Base-by-base conservation (phyloP, 139 green algal genomes). In the Tetraselmis chui region DNA sequence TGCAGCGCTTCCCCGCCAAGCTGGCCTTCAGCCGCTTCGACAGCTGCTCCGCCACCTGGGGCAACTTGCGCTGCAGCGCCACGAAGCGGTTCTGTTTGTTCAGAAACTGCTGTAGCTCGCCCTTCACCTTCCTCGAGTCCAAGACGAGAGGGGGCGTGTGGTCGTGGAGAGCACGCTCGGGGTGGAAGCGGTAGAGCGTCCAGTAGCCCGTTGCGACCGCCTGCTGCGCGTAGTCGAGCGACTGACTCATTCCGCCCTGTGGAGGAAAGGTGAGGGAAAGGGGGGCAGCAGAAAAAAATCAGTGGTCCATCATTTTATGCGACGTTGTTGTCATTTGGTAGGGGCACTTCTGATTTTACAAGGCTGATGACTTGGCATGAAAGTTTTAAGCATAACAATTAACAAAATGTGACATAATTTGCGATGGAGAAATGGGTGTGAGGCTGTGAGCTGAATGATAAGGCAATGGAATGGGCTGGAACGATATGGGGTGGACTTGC, bases 121-220 rank as follows among this genome's bases (percentile, higher is more conserved):
- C 74, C 74, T 77, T 77, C 23, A 77, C n/a, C 26, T 29, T 28
- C 26, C 18, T 28, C 26, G 26, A 31, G 74, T 77, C 74, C 26
- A 77, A 25, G 11, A 67, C 18, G 45, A 67, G 45, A 5, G 45
- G 45, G 11, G 45, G 45, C 74, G 74, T 77, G 74, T 31, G 11
- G 25, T 22, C 23, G 74, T 77, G 2, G 5, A 23, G 2, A 22
- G 26, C 18, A 25, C n/a, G 74, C 74, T 77, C 74, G 23, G 74
- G 74, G 74, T 59, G 59, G 23, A 82, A 58, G 27, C n/a, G 75
- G 86, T 89, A 92, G 25, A 92, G 85, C 23, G 85, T 83, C 87
- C 89, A 91, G 87, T 91, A 92, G 80, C 89, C 89, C 0, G 78
- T 75, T 2, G 88, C 84, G 1, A 88, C 87, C 1, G 83, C 86